Evolutionary conservation across 257 asterid genomes (phyloP).

Genomic region (Gynochthodes officinalis): DNA sequence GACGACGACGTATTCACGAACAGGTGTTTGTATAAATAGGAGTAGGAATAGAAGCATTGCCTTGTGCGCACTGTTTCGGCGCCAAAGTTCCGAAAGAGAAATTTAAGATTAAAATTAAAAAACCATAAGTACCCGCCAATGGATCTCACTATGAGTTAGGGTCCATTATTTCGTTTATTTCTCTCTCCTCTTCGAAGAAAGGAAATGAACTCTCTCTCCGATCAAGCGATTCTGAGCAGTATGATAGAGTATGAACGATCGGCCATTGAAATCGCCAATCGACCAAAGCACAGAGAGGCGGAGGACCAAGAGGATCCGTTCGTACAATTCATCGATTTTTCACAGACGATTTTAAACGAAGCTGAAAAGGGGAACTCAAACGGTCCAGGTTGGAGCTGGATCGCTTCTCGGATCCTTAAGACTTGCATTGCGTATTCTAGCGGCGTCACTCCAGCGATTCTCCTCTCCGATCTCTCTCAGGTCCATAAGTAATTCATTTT

Average conservation of each 20-base stretch:
- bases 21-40: too few relatives aligned
- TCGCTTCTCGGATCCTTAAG: conserved; percentile 59
- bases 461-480: conserved; percentile 89
- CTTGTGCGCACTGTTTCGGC: too few relatives aligned
- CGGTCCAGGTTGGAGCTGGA: conserved; percentile 90
- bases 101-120: background rate
- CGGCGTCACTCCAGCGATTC: conserved; percentile 94
- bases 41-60: too few relatives aligned
- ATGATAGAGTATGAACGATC: conserved; percentile 34
- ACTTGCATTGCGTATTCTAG: conserved; percentile 77
- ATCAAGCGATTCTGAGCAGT: conserved; percentile 29
- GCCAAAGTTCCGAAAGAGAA: background rate
- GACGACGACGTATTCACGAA: too few relatives aligned
- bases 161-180: background rate
- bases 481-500: conserved; percentile 23
- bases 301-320: conserved; percentile 50
- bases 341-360: conserved; percentile 47
- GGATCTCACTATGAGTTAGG: conserved; percentile 3
- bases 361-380: conserved; percentile 32
- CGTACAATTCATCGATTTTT: conserved; percentile 59
- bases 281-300: conserved; percentile 21
- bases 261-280: conserved; percentile 44
- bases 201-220: conserved; percentile 22
- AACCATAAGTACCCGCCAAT: conserved; percentile 7
- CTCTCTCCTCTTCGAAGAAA: background rate